Percentiles rank a stretch among this genome's conserved stretches.
These are phyloP conservation scores for Podospora didyma DNA, from an alignment of 495 filamentous ascomycete genomes.

Conservation along the genomic window DNA sequence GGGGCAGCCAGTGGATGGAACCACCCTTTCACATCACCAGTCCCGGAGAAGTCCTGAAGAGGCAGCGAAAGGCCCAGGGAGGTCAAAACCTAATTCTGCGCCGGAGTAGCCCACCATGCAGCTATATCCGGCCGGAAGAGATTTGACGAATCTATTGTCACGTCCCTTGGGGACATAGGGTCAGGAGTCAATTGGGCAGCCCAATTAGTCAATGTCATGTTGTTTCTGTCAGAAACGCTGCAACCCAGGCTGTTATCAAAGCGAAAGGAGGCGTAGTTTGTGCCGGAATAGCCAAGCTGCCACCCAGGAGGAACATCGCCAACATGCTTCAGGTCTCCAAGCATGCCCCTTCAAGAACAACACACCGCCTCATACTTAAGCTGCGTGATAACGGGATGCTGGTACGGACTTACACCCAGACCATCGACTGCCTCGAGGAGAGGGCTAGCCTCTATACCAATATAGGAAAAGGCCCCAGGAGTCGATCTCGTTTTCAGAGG, in stretches of 20 bases:
- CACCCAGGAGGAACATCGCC: background rate
- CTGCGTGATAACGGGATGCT: slow-evolving; percentile 10
- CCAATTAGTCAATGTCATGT: background rate
- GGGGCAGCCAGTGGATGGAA: background rate
- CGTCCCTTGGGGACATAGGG: background rate
- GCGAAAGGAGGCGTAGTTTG: background rate
- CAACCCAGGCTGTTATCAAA: background rate
- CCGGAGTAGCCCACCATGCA: background rate
- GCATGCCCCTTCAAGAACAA: too few relatives aligned
- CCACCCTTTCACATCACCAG: background rate
- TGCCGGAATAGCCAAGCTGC: background rate
- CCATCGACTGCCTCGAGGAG: slow-evolving; percentile 14
- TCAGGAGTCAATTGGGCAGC: background rate
- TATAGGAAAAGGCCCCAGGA: slow-evolving; percentile 5
- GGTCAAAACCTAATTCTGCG: background rate
- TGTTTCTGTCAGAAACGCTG: background rate
- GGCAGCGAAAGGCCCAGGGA: background rate
- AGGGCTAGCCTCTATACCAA: slow-evolving; percentile 13
- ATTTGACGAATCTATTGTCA: background rate
- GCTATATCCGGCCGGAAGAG: background rate
- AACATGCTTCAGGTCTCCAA: too few relatives aligned
- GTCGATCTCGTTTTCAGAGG: slow-evolving; percentile 10
- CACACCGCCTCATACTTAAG: slow-evolving; percentile 6
- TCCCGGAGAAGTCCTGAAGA: background rate
- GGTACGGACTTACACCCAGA: slow-evolving; percentile 18